These are phyloP conservation scores for Aspergillus nidulans DNA, from an alignment of 495 filamentous ascomycete genomes.

Conservation along the genomic window DNA sequence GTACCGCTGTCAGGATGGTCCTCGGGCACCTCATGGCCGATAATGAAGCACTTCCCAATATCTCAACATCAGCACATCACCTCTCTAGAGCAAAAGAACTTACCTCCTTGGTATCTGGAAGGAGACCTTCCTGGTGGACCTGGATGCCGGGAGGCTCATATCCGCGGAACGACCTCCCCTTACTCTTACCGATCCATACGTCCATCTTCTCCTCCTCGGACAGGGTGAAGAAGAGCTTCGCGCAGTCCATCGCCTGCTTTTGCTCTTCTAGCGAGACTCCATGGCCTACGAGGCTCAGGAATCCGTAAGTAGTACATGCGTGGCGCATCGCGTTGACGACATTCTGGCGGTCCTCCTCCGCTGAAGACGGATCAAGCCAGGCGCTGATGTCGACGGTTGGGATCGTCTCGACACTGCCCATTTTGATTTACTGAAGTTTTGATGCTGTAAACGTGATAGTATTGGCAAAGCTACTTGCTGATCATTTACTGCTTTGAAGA, in stretches of 20 bases:
- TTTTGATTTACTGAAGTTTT: too few relatives aligned
- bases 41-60: slow-evolving; percentile 16
- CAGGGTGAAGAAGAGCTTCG: neutral
- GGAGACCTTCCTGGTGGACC: slow-evolving; percentile 5
- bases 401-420: too few relatives aligned
- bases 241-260: neutral
- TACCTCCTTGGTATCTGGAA: slow-evolving; percentile 17
- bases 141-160: slow-evolving; percentile 8
- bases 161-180: neutral
- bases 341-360: neutral
- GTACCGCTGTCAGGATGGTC: slow-evolving; percentile 25
- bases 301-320: slow-evolving; percentile 57
- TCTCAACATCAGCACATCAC: neutral
- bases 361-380: too few relatives aligned
- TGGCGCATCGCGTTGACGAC: slow-evolving; percentile 5
- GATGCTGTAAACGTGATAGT: too few relatives aligned
- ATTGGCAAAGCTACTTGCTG: too few relatives aligned
- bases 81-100: neutral
- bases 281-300: slow-evolving; percentile 77
- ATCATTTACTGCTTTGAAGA: too few relatives aligned
- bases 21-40: slow-evolving; percentile 29
- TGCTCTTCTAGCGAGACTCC: slow-evolving; percentile 64
- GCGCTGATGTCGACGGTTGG: too few relatives aligned
- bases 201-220: neutral
- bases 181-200: neutral